Conservation (phyloP, 2,329 filamentous ascomycete species). For the Alternaria ethzedia region DNA sequence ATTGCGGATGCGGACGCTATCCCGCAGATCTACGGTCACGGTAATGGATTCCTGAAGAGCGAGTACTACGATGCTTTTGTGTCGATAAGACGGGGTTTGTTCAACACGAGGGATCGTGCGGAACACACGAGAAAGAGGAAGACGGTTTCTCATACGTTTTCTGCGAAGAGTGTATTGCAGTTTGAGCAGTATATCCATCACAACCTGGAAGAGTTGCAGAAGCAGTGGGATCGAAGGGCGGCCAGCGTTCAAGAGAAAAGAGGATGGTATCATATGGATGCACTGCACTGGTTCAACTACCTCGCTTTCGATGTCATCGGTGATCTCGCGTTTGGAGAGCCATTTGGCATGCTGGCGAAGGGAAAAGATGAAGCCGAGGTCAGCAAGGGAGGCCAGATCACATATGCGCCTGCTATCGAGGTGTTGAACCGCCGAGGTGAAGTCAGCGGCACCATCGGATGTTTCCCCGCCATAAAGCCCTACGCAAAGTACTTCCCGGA, state of each 20-base stretch:
- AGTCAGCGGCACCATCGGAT: slow-evolving; percentile 81
- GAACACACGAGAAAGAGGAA: slow-evolving; percentile 91
- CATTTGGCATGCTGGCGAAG: slow-evolving; percentile 82
- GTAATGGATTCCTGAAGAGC: slow-evolving; percentile 61
- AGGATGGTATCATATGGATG: slow-evolving; percentile 70
- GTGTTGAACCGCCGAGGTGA: slow-evolving; percentile 88
- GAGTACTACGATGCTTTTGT: slow-evolving; percentile 94
- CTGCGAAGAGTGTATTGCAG: slow-evolving; percentile 77
- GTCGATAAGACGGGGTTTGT: slow-evolving; percentile 81
- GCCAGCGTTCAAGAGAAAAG: slow-evolving; percentile 53
- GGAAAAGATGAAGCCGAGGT: slow-evolving; percentile 81
- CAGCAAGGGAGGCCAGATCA: slow-evolving; percentile 65
- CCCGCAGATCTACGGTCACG: slow-evolving; percentile 72
- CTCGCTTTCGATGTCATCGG: slow-evolving; percentile 61
- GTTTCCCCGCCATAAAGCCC: slow-evolving; percentile 74
- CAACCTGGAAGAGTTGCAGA: slow-evolving; percentile 76
- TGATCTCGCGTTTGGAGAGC: slow-evolving; percentile 73
- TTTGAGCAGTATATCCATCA: slow-evolving; percentile 89
- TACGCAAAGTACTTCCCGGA: slow-evolving; percentile 83
- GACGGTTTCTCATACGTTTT: slow-evolving; percentile 86
- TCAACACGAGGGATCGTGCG: slow-evolving; percentile 82
- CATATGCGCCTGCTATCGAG: slow-evolving; percentile 80
- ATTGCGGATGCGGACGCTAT: slow-evolving; percentile 83
- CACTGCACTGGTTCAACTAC: slow-evolving; percentile 81
- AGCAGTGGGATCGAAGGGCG: slow-evolving; percentile 72